Evolutionary conservation across 176 grass and related monocot species (phyloP).

Genomic region (Oryza meyeriana): DNA sequence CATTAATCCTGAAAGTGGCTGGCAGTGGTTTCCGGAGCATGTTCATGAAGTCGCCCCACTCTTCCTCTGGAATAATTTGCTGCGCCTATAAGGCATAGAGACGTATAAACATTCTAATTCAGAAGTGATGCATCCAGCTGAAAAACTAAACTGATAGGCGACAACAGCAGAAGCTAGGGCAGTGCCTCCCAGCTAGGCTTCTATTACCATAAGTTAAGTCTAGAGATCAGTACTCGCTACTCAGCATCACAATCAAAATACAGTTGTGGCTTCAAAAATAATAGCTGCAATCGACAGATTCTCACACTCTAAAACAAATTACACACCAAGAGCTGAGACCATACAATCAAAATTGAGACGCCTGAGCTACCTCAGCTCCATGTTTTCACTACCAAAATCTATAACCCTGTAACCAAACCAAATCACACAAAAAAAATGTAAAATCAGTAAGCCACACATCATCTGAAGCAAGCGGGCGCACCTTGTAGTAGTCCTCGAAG

Average conservation of each 20-base stretch:
- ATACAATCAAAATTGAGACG: neutral
- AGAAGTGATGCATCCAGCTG: neutral
- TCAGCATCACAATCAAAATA: too few relatives aligned
- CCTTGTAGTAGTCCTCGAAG: constrained; percentile 99
- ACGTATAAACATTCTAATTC: neutral
- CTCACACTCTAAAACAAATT: neutral
- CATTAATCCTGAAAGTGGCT: constrained; percentile 89
- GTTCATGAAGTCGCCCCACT: constrained; percentile 78
- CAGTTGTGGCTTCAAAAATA: neutral
- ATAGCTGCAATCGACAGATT: neutral
- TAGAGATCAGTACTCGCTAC: neutral
- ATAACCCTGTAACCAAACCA: neutral
- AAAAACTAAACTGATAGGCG: neutral
- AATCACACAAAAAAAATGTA: neutral
- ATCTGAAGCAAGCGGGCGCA: constrained; percentile 18
- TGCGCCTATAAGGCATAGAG: constrained; percentile 58
- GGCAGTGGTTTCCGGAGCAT: constrained; percentile 75
- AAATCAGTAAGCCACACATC: neutral
- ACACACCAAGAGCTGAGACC: neutral
- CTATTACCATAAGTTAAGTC: neutral
- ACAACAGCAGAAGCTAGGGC: neutral
- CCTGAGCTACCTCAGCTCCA: neutral
- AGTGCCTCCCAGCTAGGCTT: neutral
- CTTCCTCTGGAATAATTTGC: constrained; percentile 63
- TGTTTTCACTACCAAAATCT: neutral